A percentile compares a stretch with the other conserved stretches of the same genome.
Conservation (phyloP, 2,329 filamentous ascomycete genomes). For the Pestalotiopsis sp. region DNA sequence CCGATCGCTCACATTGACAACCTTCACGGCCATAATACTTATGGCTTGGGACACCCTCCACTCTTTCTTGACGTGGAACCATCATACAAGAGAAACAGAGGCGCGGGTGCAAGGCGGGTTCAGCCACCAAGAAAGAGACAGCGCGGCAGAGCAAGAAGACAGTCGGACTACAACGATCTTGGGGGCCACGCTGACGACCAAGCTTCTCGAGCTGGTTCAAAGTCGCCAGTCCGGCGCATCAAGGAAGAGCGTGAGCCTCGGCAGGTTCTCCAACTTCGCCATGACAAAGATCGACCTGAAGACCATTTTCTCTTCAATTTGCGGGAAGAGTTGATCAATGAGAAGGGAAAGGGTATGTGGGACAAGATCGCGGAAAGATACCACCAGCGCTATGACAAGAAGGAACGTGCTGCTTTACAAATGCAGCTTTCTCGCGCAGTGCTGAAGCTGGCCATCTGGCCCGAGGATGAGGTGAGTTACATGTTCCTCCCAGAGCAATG, state of each 20-base stretch:
- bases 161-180: slow-evolving; percentile 13
- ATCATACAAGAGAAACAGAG: background rate
- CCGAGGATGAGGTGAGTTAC: slow-evolving; percentile 49
- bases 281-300: background rate
- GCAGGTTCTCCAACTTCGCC: background rate
- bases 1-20: slow-evolving; percentile 21
- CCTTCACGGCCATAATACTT: slow-evolving; percentile 18
- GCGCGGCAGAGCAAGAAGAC: background rate
- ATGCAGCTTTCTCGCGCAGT: slow-evolving; percentile 59
- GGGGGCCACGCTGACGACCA: background rate
- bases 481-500: background rate
- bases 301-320: slow-evolving; percentile 47
- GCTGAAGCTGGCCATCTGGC: slow-evolving; percentile 51
- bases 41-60: slow-evolving; percentile 11
- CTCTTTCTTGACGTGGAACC: slow-evolving; percentile 3
- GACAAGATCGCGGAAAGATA: slow-evolving; percentile 52
- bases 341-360: slow-evolving; percentile 63
- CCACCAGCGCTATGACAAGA: slow-evolving; percentile 32
- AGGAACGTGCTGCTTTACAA: slow-evolving; percentile 53
- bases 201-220: background rate
- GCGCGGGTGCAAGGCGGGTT: background rate
- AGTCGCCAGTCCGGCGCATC: background rate
- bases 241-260: background rate
- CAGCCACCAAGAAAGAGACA: background rate
- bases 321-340: slow-evolving; percentile 45